phyloP scores from a whole-genome alignment of 2,329 filamentous ascomycete species.

The Sporothrix sp. region DNA sequence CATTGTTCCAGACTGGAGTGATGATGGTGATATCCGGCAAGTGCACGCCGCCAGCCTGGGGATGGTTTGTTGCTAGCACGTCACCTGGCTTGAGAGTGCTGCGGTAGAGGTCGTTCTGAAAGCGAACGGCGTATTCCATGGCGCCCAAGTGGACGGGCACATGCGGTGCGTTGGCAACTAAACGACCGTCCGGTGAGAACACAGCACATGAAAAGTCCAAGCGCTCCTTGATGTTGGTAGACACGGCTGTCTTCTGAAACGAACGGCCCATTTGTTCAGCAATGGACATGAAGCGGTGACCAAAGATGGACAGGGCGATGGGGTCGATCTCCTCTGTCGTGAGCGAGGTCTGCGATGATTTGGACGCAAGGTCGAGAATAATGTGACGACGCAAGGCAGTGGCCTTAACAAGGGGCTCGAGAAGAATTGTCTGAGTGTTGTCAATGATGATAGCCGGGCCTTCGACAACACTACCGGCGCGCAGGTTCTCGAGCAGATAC shows the following conservation, averaged over 20 bases:
- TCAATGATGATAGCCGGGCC: constrained; percentile 83
- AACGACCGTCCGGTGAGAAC: constrained; percentile 62
- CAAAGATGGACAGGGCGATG: constrained; percentile 33
- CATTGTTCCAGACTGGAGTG: constrained; percentile 60
- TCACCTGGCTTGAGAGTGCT: constrained; percentile 69
- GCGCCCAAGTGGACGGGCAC: constrained; percentile 71
- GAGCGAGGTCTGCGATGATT: constrained; percentile 18
- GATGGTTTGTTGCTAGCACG: constrained; percentile 75
- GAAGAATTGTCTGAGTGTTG: constrained; percentile 82
- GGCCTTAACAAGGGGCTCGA: constrained; percentile 67
- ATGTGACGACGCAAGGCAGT: constrained; percentile 77
- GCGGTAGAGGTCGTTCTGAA: constrained; percentile 70
- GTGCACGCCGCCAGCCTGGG: constrained; percentile 48
- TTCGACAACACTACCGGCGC: constrained; percentile 53
- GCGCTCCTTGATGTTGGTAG: constrained; percentile 13
- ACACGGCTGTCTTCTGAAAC: constrained; percentile 11
- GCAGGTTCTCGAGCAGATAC: constrained; percentile 67
- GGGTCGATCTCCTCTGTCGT: constrained; percentile 50
- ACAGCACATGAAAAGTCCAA: constrained; percentile 54
- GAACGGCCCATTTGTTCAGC: constrained; percentile 14
- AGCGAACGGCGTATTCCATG: constrained; percentile 72
- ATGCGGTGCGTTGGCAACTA: constrained; percentile 73
- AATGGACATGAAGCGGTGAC: constrained; percentile 14
- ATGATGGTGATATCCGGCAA: constrained; percentile 73
- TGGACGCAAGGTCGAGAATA: constrained; percentile 59